Evolutionary conservation across 2,329 filamentous ascomycete genomes (phyloP).

Genomic region (Neonectria coccinea): DNA sequence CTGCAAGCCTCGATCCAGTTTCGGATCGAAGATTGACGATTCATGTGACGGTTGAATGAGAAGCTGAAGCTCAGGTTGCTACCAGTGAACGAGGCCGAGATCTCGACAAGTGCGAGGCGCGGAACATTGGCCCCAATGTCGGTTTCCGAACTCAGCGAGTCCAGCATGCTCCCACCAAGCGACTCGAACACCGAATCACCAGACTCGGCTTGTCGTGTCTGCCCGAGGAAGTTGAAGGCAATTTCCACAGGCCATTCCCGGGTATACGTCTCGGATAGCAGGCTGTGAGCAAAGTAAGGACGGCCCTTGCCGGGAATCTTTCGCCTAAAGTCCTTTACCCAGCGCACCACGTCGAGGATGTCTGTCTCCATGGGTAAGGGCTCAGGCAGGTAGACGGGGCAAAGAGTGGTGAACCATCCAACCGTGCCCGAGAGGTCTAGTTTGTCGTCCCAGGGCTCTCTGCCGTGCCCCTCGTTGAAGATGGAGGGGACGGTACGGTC

Average conservation of each 20-base stretch:
- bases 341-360: conserved; percentile 33
- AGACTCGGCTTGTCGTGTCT: conserved; percentile 15
- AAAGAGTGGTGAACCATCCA: conserved; percentile 58
- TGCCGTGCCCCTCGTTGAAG: conserved; percentile 57
- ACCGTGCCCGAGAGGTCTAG: conserved; percentile 55
- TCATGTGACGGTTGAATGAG: conserved; percentile 29
- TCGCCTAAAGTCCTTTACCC: conserved; percentile 40
- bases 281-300: conserved; percentile 32
- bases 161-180: conserved; percentile 1
- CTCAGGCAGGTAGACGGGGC: conserved; percentile 33
- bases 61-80: conserved; percentile 20
- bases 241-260: conserved; percentile 30
- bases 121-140: conserved; percentile 31
- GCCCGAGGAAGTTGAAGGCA: conserved; percentile 38
- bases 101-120: conserved; percentile 35
- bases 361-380: conserved; percentile 25
- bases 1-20: conserved; percentile 5
- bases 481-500: conserved; percentile 41
- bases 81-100: conserved; percentile 23
- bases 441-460: conserved; percentile 50
- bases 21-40: conserved; percentile 1
- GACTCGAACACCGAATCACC: conserved; percentile 25
- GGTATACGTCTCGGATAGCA: conserved; percentile 6
- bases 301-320: conserved; percentile 40
- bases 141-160: conserved; percentile 17